These are phyloP conservation scores for Saccharomycopsis sp. DNA, from an alignment of 805 yeast genomes.

Conservation along the genomic window DNA sequence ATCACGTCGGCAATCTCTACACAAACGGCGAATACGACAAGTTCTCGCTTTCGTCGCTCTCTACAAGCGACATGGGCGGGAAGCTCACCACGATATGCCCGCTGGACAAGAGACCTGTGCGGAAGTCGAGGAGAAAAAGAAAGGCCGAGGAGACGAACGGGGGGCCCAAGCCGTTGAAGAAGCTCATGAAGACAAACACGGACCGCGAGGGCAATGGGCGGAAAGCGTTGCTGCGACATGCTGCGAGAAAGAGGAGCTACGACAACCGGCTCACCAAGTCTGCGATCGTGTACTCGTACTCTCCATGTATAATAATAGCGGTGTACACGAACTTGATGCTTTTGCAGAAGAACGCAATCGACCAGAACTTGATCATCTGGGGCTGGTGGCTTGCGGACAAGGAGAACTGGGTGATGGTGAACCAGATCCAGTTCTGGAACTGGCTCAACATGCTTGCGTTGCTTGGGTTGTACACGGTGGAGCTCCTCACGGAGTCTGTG, in stretches of 20 bases:
- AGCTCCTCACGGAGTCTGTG: conserved; percentile 40
- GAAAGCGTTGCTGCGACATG: conserved; percentile 4
- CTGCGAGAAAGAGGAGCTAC: background rate
- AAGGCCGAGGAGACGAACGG: background rate
- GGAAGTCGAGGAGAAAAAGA: background rate
- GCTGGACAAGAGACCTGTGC: background rate
- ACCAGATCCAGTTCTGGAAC: conserved; percentile 96
- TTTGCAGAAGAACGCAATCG: conserved; percentile 76
- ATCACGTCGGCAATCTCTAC: background rate
- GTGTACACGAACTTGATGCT: conserved; percentile 91
- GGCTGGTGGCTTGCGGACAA: conserved; percentile 37
- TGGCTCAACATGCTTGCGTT: conserved; percentile 89
- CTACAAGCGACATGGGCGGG: background rate
- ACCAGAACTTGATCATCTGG: conserved; percentile 55
- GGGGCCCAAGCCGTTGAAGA: background rate
- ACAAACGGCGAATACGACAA: background rate
- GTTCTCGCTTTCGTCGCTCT: background rate
- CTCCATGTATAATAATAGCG: conserved; percentile 91
- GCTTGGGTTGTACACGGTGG: conserved; percentile 71
- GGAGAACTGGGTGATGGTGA: conserved; percentile 29
- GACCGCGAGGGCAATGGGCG: background rate
- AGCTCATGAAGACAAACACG: background rate
- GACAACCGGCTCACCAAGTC: conserved; percentile 23
- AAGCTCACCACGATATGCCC: background rate
- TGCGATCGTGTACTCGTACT: conserved; percentile 72